Conservation (phyloP, 179 eudicot species). For the Carnegiea gigantea region DNA sequence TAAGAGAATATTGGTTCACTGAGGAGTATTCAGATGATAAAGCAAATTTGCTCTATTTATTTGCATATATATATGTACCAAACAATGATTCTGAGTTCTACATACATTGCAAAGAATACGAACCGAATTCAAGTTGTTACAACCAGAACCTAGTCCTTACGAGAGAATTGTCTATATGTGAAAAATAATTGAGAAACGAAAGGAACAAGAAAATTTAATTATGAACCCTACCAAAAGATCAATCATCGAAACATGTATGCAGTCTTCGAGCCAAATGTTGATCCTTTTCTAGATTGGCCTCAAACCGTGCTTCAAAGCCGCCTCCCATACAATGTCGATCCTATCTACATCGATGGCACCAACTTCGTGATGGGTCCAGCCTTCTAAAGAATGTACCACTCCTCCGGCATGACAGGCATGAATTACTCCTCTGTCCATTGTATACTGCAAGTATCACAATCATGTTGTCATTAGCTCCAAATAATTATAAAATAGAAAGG, state of each 20-base stretch:
- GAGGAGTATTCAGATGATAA: background rate
- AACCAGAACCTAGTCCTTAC: background rate
- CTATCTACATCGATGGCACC: slow-evolving; percentile 80
- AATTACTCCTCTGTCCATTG: slow-evolving; percentile 80
- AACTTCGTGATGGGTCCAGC: slow-evolving; percentile 88
- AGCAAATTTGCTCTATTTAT: background rate
- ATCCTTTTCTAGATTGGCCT: slow-evolving; percentile 37
- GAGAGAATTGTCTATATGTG: background rate
- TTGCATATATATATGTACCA: background rate
- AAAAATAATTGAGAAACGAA: background rate
- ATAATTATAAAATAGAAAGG: no score
- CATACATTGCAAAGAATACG: background rate
- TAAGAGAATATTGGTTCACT: no score
- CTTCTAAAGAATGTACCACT: slow-evolving; percentile 80
- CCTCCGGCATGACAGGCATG: slow-evolving; percentile 99
- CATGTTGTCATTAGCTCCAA: background rate
- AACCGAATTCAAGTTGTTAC: slow-evolving; percentile 1
- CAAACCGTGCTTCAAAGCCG: slow-evolving; percentile 77
- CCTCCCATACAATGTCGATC: slow-evolving; percentile 84
- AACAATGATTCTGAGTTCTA: background rate
- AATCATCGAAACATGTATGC: background rate
- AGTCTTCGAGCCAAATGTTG: background rate
- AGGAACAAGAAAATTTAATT: background rate
- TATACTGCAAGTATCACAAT: slow-evolving; percentile 25
- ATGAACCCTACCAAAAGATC: background rate